phyloP scores from a whole-genome alignment of 148 eudicot species.

The Amaranthus palmeri region DNA sequence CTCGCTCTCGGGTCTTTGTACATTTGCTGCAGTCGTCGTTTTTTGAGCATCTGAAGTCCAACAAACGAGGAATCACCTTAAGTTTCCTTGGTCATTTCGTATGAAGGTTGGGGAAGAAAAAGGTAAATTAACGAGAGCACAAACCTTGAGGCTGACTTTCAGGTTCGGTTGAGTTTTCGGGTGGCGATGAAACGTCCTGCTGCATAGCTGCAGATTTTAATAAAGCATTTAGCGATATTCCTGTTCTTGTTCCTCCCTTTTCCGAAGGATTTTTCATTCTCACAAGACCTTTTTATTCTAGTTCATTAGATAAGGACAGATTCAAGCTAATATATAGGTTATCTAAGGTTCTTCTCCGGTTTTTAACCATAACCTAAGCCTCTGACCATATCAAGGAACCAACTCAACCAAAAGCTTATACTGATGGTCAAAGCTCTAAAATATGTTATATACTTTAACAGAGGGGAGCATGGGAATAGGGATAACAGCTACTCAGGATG shows the following conservation, averaged over 20 bases:
- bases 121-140: not conserved
- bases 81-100: not conserved
- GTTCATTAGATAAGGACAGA: no score
- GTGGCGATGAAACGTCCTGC: slow-evolving; percentile 28
- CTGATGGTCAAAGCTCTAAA: no score
- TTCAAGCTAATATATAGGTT: no score
- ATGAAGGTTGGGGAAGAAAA: not conserved
- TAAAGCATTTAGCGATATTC: not conserved
- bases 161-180: slow-evolving; percentile 25
- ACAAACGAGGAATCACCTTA: slow-evolving; percentile 8
- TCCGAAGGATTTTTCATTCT: no score
- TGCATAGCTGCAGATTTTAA: slow-evolving; percentile 45
- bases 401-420: no score
- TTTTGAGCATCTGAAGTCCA: slow-evolving; percentile 37
- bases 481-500: no score
- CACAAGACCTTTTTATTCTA: no score
- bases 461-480: no score
- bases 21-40: slow-evolving; percentile 24
- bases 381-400: no score
- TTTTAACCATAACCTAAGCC: no score
- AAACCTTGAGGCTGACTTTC: slow-evolving; percentile 40
- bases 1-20: slow-evolving; percentile 30
- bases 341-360: no score
- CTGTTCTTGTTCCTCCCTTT: slow-evolving; percentile 37
- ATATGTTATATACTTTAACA: no score